Base-by-base conservation (phyloP, 1,139 yeast species). In the Lodderomyces beijingensis region DNA sequence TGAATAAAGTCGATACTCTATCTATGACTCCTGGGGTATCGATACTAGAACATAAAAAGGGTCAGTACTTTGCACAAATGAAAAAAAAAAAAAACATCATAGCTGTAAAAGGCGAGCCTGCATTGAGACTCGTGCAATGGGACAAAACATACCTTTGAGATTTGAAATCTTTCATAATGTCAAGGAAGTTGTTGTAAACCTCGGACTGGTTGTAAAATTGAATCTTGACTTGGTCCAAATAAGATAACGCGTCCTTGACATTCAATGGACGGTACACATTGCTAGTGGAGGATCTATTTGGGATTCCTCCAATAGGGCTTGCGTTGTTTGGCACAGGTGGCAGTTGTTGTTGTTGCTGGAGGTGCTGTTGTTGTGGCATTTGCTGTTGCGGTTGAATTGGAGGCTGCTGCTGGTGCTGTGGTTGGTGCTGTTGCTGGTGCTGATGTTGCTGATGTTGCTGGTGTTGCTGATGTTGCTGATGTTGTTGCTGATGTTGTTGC, bases 21-120 rank as follows among this genome's bases (percentile, higher is more conserved):
- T 88, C 96, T 53, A 91, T 91, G 23, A 91, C 99, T 14, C 97
- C 99, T 0, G 98, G 98, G 1, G 99, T 91, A 57, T 93, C 97
- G 50, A 91, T 89, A 45, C 86, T 19, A 19, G 8, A 19, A 19
- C 22, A 19, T 8, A 8, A 19, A 19, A 19, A n/a, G n/a, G 8
- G 22, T 19, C n/a, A 19, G 22, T 19, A 19, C 8, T 19, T 19
- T 19, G 10, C n/a, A 9, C 22, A 8, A 19, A n/a, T n/a, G n/a
- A n/a, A n/a, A n/a, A n/a, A n/a, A n/a, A n/a, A n/a, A n/a, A n/a
- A n/a, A n/a, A n/a, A n/a, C n/a, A n/a, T n/a, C n/a, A n/a, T n/a
- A n/a, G n/a, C n/a, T n/a, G n/a, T n/a, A n/a, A n/a, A n/a, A n/a
- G n/a, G n/a, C n/a, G n/a, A n/a, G n/a, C n/a, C n/a, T n/a, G n/a